Percentiles rank a stretch among this genome's conserved stretches.
Evolutionary conservation across 1,284 basidiomycete genomes (phyloP).

Genomic region (Rhizoctonia solani): DNA sequence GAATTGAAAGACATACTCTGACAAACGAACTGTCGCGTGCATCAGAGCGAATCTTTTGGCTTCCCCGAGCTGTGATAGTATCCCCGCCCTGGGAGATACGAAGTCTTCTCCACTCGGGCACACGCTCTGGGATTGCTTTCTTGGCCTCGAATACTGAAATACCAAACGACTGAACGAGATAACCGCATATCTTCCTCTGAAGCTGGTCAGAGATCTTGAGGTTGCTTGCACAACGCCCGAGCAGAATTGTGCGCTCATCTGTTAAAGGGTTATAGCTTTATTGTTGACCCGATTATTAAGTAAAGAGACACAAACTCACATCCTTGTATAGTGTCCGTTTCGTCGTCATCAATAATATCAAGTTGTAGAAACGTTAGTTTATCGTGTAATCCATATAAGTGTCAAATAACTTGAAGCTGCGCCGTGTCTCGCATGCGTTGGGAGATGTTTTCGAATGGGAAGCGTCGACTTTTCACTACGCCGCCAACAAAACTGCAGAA

Average conservation of each 20-base stretch:
- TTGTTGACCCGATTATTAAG: background rate
- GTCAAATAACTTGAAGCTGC: slow-evolving; percentile 41
- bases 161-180: background rate
- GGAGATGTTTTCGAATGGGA: slow-evolving; percentile 43
- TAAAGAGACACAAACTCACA: slow-evolving; percentile 10
- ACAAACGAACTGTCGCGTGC: slow-evolving; percentile 4
- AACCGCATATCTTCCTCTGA: background rate
- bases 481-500: slow-evolving; percentile 42
- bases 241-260: background rate
- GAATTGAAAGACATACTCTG: background rate
- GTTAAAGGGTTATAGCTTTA: background rate
- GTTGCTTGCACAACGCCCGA: background rate
- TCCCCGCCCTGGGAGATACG: background rate
- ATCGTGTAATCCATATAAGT: slow-evolving; percentile 38
- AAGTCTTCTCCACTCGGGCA: background rate
- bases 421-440: slow-evolving; percentile 40
- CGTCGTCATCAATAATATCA: background rate
- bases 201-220: background rate
- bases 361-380: slow-evolving; percentile 22
- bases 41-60: background rate
- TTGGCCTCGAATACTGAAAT: background rate
- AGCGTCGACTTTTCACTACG: slow-evolving; percentile 40
- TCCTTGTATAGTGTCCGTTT: background rate
- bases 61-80: background rate
- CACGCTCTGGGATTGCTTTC: background rate